Percentiles rank a stretch among this genome's conserved stretches.
Conservation (phyloP, 306 rosid species). For the Hippophae rhamnoides region DNA sequence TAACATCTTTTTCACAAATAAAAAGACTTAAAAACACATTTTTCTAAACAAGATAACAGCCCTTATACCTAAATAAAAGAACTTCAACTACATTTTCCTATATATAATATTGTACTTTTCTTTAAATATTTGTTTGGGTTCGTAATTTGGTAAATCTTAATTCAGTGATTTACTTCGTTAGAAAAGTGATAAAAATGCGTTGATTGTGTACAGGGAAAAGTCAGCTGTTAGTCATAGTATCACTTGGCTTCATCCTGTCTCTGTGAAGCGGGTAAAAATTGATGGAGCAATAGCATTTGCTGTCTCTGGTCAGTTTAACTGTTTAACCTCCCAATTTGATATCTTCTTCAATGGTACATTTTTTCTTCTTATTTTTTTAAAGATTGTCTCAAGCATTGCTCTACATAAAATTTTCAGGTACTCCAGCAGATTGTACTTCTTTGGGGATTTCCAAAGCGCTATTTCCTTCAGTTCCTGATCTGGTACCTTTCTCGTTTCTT, state of each 20-base stretch:
- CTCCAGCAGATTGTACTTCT: slow-evolving; percentile 91
- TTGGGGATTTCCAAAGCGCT: slow-evolving; percentile 66
- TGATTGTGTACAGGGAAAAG: slow-evolving; percentile 45
- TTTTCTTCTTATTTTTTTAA: background rate
- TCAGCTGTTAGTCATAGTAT: slow-evolving; percentile 78
- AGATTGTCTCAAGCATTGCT: too few species aligned
- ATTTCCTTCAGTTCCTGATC: slow-evolving; percentile 61
- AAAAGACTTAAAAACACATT: too few species aligned
- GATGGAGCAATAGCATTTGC: slow-evolving; percentile 66
- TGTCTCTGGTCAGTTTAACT: slow-evolving; percentile 39
- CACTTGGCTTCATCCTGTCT: slow-evolving; percentile 56
- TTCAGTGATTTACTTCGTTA: too few species aligned
- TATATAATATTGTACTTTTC: too few species aligned
- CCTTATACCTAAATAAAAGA: too few species aligned
- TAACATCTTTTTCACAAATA: too few species aligned
- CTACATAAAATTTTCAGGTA: slow-evolving; percentile 38
- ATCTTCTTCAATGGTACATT: background rate
- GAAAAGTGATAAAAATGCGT: background rate
- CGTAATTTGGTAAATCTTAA: too few species aligned
- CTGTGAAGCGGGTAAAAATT: slow-evolving; percentile 56
- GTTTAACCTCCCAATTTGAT: background rate
- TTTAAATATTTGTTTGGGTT: too few species aligned
- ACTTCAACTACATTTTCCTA: too few species aligned
- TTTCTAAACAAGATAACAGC: too few species aligned
- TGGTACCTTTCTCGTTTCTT: slow-evolving; percentile 28